These are phyloP conservation scores for Ilex aquifolium DNA, from an alignment of 257 asterid species.

Conservation along the genomic window DNA sequence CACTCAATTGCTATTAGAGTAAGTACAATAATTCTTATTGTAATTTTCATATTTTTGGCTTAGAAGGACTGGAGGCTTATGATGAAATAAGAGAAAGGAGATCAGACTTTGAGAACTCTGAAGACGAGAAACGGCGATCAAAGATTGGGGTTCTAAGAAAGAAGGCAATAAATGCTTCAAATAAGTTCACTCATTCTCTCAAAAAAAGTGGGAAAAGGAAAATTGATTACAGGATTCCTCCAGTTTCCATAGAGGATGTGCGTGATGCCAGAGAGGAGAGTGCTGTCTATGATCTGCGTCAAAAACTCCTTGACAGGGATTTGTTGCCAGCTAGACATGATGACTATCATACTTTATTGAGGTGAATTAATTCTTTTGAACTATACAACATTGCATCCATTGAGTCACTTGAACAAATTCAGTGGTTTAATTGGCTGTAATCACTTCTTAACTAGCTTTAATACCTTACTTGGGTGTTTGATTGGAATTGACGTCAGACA, in stretches of 20 bases:
- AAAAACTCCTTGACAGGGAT: conserved; percentile 55
- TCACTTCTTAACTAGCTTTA: too few species aligned
- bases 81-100: conserved; percentile 75
- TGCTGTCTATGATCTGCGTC: conserved; percentile 70
- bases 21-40: conserved; percentile 3
- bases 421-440: background rate
- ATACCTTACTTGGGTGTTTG: background rate
- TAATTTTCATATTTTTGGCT: conserved; percentile 9
- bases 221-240: conserved; percentile 83
- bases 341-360: conserved; percentile 83
- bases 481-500: too few species aligned
- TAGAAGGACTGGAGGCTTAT: conserved; percentile 39
- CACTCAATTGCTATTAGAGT: background rate
- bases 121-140: conserved; percentile 76
- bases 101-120: conserved; percentile 70
- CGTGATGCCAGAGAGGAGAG: conserved; percentile 84
- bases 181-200: conserved; percentile 79
- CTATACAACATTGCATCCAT: background rate
- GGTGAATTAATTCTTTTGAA: conserved; percentile 38
- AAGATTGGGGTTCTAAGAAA: conserved; percentile 71
- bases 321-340: conserved; percentile 79
- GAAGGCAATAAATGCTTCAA: conserved; percentile 85
- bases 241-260: conserved; percentile 78
- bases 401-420: background rate
- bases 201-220: conserved; percentile 86